phyloP scores from a whole-genome alignment of 2,329 filamentous ascomycete species.

The Penicillium olsonii region DNA sequence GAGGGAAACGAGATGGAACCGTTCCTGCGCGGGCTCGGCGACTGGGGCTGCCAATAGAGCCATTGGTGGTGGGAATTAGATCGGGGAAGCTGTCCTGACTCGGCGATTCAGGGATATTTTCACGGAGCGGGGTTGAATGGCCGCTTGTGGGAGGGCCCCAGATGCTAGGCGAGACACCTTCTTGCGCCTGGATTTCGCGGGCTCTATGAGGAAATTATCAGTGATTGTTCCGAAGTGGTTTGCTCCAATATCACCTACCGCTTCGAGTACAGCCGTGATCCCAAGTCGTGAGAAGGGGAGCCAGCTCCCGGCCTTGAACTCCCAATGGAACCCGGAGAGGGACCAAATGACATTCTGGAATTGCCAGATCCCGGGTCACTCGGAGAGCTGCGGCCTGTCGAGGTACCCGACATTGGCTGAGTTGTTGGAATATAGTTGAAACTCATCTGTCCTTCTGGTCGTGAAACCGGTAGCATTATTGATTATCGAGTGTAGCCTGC shows the following conservation, averaged over 20 bases:
- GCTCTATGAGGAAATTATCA: conserved; percentile 60
- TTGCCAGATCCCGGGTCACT: conserved; percentile 68
- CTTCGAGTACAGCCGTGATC: conserved; percentile 82
- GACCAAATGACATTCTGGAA: conserved; percentile 72
- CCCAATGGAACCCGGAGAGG: conserved; percentile 58
- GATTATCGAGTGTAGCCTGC: conserved; percentile 58
- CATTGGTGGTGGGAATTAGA: conserved; percentile 71
- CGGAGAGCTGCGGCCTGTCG: conserved; percentile 77
- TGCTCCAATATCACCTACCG: conserved; percentile 63
- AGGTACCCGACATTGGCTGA: conserved; percentile 74
- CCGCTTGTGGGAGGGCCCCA: conserved; percentile 97
- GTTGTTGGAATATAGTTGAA: conserved; percentile 74
- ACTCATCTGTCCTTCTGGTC: conserved; percentile 79
- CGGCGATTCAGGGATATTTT: conserved; percentile 96
- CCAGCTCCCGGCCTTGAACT: conserved; percentile 78
- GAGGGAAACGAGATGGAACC: conserved; percentile 90
- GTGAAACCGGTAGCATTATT: conserved; percentile 85
- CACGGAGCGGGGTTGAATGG: conserved; percentile 91
- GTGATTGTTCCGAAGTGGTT: conserved; percentile 1
- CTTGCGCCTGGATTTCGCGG: conserved; percentile 94
- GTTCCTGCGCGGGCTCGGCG: conserved; percentile 89
- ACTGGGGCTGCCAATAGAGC: conserved; percentile 64
- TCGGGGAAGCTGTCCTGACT: conserved; percentile 91
- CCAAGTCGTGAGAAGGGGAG: conserved; percentile 93
- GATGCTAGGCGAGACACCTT: conserved; percentile 75